Conservation (phyloP, 352 stramenopile genomes). For the Pythium periplocum region DNA sequence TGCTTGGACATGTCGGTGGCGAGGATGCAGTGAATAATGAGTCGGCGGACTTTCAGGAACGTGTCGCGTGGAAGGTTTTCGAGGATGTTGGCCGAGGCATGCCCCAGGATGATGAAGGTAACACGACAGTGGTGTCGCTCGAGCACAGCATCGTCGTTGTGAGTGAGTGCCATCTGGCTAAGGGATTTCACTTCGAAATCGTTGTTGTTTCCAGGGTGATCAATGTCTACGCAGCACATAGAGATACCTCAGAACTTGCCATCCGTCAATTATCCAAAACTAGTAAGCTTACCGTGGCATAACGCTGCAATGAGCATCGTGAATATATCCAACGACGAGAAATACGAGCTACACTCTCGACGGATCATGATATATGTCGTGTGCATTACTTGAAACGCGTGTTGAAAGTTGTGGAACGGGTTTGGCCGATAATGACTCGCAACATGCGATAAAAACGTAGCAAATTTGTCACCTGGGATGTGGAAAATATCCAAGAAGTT, state of each 20-base stretch:
- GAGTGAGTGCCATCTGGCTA: slow-evolving; percentile 68
- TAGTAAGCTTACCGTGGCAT: slow-evolving; percentile 28
- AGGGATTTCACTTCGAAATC: slow-evolving; percentile 73
- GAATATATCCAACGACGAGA: slow-evolving; percentile 47
- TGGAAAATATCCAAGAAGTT: slow-evolving; percentile 49
- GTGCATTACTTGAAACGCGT: slow-evolving; percentile 68
- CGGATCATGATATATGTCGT: slow-evolving; percentile 42
- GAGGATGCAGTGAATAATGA: slow-evolving; percentile 64
- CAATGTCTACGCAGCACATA: slow-evolving; percentile 34
- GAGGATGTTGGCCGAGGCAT: slow-evolving; percentile 54
- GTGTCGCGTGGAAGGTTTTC: slow-evolving; percentile 36
- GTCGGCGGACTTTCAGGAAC: slow-evolving; percentile 44
- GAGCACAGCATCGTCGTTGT: slow-evolving; percentile 79
- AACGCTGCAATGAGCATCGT: slow-evolving; percentile 47
- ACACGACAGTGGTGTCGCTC: slow-evolving; percentile 78
- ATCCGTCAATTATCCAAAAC: too few species aligned
- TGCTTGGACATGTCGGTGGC: slow-evolving; percentile 75
- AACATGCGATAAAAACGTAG: slow-evolving; percentile 52
- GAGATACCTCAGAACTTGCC: too few species aligned
- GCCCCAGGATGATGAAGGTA: slow-evolving; percentile 64
- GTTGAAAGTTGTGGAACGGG: slow-evolving; percentile 75
- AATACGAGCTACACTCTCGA: slow-evolving; percentile 33
- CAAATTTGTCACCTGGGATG: slow-evolving; percentile 44
- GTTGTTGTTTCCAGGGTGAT: slow-evolving; percentile 81
- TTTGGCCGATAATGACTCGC: slow-evolving; percentile 56